Conservation (phyloP, 108 stramenopile genomes). For the Nannochloropsis salina region DNA sequence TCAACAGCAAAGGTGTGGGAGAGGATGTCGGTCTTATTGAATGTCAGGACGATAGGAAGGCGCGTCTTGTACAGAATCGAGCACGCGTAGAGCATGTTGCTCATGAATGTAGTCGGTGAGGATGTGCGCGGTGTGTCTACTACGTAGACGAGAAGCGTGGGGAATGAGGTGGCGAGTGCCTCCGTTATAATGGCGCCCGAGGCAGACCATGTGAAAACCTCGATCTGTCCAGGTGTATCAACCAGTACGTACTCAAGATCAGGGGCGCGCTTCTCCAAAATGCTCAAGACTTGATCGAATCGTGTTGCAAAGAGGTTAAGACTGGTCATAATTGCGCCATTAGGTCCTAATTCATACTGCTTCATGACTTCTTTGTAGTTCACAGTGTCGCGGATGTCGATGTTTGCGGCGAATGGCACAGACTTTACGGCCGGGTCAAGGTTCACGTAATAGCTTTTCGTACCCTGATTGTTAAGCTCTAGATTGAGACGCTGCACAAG, state of each 20-base stretch:
- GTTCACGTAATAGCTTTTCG: constrained; percentile 76
- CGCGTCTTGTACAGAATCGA: constrained; percentile 87
- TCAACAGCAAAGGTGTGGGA: constrained; percentile 63
- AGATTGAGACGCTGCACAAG: constrained; percentile 52
- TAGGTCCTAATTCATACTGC: constrained; percentile 95
- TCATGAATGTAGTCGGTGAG: constrained; percentile 95
- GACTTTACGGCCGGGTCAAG: constrained; percentile 90
- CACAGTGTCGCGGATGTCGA: constrained; percentile 98
- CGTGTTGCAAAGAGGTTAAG: constrained; percentile 96
- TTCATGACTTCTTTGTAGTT: constrained; percentile 94
- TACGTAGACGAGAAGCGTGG: constrained; percentile 88
- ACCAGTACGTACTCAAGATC: constrained; percentile 69
- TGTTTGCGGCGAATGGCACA: constrained; percentile 83
- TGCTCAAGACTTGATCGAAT: constrained; percentile 92
- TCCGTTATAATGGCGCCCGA: constrained; percentile 90
- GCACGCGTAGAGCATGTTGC: constrained; percentile 99
- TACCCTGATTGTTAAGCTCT: constrained; percentile 29
- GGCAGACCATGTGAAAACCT: constrained; percentile 98
- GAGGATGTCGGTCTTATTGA: constrained; percentile 80
- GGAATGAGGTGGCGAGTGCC: constrained; percentile 82
- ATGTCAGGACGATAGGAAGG: constrained; percentile 82
- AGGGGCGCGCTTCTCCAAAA: constrained; percentile 75
- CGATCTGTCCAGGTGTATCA: constrained; percentile 99
- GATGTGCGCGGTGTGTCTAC: constrained; percentile 92
- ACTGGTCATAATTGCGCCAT: constrained; percentile 96